Percentiles rank a stretch among this genome's conserved stretches.
Evolutionary conservation across 306 rosid species (phyloP).

Genomic region (Lathyrus tuberosus): DNA sequence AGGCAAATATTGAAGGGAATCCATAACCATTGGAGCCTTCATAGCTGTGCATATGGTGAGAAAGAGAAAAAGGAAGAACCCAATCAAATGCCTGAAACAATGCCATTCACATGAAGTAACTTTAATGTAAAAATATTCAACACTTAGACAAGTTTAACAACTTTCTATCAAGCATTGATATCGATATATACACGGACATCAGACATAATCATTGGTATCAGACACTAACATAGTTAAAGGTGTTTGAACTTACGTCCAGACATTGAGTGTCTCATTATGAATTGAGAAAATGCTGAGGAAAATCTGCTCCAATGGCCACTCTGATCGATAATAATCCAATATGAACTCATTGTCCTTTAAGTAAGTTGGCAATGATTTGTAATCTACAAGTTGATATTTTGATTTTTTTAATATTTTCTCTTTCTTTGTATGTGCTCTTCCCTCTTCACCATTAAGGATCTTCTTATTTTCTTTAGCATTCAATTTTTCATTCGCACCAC

Average conservation of each 20-base stretch:
- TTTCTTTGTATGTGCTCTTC: conserved; percentile 30
- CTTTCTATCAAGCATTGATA: neutral
- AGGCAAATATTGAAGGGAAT: conserved; percentile 48
- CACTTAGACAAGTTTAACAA: neutral
- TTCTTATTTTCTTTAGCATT: conserved; percentile 1
- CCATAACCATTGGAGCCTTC: conserved; percentile 49
- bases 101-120: conserved; percentile 8
- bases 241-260: conserved; percentile 64
- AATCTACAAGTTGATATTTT: conserved; percentile 60
- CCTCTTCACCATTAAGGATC: conserved; percentile 40
- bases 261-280: conserved; percentile 73
- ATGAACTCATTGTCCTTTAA: conserved; percentile 68
- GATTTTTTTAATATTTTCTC: conserved; percentile 45
- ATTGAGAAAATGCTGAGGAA: conserved; percentile 64
- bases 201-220: too few relatives aligned
- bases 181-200: too few relatives aligned
- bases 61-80: conserved; percentile 68
- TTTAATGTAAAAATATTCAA: neutral
- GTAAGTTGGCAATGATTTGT: conserved; percentile 56
- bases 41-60: conserved; percentile 58
- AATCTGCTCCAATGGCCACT: conserved; percentile 67
- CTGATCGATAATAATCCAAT: conserved; percentile 57
- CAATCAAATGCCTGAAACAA: conserved; percentile 72
- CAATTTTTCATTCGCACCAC: conserved; percentile 34
- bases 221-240: neutral